Evolutionary conservation across 2,329 filamentous ascomycete species (phyloP), one percentile per base, ranked within the genome.

Genomic region (Colletotrichum sp.): DNA sequence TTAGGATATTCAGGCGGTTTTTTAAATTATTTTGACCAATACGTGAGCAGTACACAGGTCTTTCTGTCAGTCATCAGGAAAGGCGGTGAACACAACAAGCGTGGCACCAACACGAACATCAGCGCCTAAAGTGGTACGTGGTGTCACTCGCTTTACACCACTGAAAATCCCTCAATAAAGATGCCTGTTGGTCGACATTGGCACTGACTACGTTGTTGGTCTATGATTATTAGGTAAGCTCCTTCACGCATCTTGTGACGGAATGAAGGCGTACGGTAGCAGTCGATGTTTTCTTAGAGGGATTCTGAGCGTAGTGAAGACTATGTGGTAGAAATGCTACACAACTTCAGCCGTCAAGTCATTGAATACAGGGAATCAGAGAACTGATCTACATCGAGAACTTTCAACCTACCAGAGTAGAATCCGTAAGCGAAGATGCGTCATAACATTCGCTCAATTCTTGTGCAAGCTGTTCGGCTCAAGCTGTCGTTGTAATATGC

Each of bases 271-370:
- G 34, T 3, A 16, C 4, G 8, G 16, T n/a, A n/a, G n/a, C 8
- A 44, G 8, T 44, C 8, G 36, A 44, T 44, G 11, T 11, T 9
- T 19, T 15, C 0, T 5, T 3, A 19, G 36, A 44, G 36, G 1
- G 36, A 44, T 19, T 5, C 5, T 19, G 0, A 44, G 39, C 16
- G 8, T 9, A 3, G 5, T 44, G 16, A 19, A 11, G 16, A 19
- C 36, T n/a, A 19, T n/a, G 1, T 44, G 1, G 5, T 11, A 6
- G 1, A 4, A n/a, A 44, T n/a, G 19, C 0, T n/a, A 6, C 39
- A 44, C 19, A 44, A 1, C 16, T n/a, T 0, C 39, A 44, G 19
- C 16, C 39, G 8, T 6, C 5, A 44, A 44, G 19, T 44, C 2
- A 6, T n/a, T 44, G 39, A 44, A 0, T 19, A 11, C 5, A 11